Conservation (phyloP, 2,329 filamentous ascomycete genomes). For the Fusarium bactridioides region DNA sequence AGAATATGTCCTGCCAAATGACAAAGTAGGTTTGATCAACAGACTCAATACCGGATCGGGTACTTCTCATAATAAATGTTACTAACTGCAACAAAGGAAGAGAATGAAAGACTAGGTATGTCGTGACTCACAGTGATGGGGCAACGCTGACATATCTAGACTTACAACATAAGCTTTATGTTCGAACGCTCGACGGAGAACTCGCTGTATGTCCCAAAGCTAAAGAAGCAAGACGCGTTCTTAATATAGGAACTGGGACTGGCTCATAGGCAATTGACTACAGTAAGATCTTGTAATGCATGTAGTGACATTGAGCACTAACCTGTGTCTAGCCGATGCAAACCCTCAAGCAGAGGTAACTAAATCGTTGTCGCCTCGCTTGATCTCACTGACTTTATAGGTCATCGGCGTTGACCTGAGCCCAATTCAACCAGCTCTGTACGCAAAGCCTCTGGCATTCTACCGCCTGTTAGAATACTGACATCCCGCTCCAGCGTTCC, state of each 20-base stretch:
- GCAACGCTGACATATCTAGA: neutral
- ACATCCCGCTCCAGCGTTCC: neutral
- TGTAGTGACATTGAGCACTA: neutral
- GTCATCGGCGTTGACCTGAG: conserved; percentile 26
- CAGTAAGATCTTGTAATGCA: neutral
- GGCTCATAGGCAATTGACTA: neutral
- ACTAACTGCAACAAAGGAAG: neutral
- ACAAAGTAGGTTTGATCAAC: neutral
- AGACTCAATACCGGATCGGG: neutral
- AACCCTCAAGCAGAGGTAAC: neutral
- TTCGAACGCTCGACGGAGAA: neutral
- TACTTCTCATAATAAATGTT: neutral
- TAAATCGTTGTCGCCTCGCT: no score
- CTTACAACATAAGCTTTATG: neutral
- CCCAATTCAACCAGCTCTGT: conserved; percentile 28
- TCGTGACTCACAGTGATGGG: rapidly evolving
- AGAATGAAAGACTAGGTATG: neutral
- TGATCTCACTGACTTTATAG: neutral
- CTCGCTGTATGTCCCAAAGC: neutral
- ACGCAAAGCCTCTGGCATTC: neutral
- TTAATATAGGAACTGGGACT: neutral
- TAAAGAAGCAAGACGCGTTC: neutral
- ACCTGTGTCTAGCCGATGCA: neutral
- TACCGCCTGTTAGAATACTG: neutral
- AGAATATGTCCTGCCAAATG: neutral